Base-by-base conservation (phyloP, 495 filamentous ascomycete species). In the Podospora fimiseda region DNA sequence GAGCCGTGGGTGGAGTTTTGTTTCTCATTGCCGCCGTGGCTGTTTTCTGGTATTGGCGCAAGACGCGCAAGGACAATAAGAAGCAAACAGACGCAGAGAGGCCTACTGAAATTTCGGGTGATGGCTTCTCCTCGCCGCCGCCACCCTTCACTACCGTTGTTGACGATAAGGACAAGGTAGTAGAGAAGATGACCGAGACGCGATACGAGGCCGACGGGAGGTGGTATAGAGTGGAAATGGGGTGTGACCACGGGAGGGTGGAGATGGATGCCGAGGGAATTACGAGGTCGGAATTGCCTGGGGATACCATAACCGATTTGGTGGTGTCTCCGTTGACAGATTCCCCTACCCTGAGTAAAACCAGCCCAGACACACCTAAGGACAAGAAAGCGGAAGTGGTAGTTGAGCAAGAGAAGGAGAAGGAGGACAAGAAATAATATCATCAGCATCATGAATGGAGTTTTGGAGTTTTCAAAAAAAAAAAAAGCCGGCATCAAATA, bases 141-240 rank as follows among this genome's bases (percentile, higher is more conserved):
- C 3, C 3, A 21, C 33, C 55, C 9, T 18, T 23, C 39, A 23
- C 40, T 11, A 46, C 39, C 37, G 14, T 9, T n/a, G 19, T 3
- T 36, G 24, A n/a, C 22, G 38, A 49, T 36, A 20, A 40, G 30
- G 24, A 20, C 11, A 24, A 14, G 9, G 23, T 22, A 23, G 22
- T 46, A 24, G 24, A 20, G 14, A 24, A 14, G 9, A 16, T 22
- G 44, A 2, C 23, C 1, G 23, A 24, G 3, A 41, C 48, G 13
- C 45, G 57, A 9, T 55, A 59, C 39, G 66, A 66, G 56, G 21
- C 66, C 40, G 63, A 63, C 16, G 61, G 59, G 14, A 52, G 43
- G 1, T 53, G 42, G 51, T 56, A 41, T 18, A 56, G 63, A 15
- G 36, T 55, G 14, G 65, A 68, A 49, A 60, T 66, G 60, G 47